phyloP scores from a whole-genome alignment of 805 yeast species.

The Pichia cephalocereana region DNA sequence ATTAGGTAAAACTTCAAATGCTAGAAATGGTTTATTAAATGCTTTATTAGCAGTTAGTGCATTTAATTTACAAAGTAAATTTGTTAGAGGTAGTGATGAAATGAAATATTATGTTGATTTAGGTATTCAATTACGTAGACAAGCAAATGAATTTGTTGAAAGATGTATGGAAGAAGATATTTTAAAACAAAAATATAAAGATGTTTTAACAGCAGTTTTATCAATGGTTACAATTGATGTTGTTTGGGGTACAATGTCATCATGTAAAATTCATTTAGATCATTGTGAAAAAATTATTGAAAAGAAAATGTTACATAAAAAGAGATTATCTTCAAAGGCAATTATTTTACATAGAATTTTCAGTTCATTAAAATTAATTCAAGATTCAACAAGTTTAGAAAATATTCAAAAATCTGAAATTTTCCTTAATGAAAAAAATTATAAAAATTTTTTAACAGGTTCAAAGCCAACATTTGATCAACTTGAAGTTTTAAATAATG shows the following conservation, averaged over 20 bases:
- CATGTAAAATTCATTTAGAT: conserved; percentile 64
- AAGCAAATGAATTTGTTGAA: conserved; percentile 61
- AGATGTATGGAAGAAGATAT: conserved; percentile 45
- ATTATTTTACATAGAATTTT: conserved; percentile 68
- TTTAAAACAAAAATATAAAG: conserved; percentile 64
- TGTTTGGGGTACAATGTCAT: conserved; percentile 87
- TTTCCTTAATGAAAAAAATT: conserved; percentile 28
- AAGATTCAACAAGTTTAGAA: conserved; percentile 58
- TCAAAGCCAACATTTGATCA: conserved; percentile 21
- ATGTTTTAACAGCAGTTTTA: conserved; percentile 70
- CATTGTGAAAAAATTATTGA: conserved; percentile 71
- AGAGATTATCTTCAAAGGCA: conserved; percentile 67
- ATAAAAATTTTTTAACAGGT: conserved; percentile 25
- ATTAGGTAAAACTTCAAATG: conserved; percentile 62
- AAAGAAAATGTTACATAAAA: conserved; percentile 56
- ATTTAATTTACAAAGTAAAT: conserved; percentile 67
- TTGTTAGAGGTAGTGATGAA: conserved; percentile 54
- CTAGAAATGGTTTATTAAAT: conserved; percentile 68
- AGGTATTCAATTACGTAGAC: conserved; percentile 66
- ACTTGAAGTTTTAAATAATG: conserved; percentile 16
- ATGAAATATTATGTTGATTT: conserved; percentile 63
- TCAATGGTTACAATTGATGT: conserved; percentile 85
- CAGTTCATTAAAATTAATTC: conserved; percentile 63
- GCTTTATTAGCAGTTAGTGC: conserved; percentile 78
- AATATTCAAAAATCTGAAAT: conserved; percentile 27